Percentiles rank a stretch among this genome's conserved stretches.
Conservation (phyloP, 306 rosid species). For the Sicyos baderoa region DNA sequence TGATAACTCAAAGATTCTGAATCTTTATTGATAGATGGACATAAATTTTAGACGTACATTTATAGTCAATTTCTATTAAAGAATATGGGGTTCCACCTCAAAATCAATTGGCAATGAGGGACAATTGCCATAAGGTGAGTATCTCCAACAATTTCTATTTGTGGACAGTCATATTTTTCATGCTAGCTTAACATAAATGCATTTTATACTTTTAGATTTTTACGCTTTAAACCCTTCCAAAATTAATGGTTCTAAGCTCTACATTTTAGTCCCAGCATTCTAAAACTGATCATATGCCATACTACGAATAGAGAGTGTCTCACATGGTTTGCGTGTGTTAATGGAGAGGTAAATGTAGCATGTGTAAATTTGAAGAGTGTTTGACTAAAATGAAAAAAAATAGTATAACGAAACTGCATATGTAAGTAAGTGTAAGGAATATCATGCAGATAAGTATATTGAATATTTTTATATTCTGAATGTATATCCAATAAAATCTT, state of each 20-base stretch:
- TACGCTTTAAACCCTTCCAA: neutral
- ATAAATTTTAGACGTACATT: neutral
- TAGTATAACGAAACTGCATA: neutral
- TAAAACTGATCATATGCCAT: neutral
- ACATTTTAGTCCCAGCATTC: no score
- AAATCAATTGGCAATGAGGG: no score
- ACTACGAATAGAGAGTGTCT: neutral
- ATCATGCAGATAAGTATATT: neutral
- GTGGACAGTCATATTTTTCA: neutral
- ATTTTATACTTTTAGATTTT: neutral
- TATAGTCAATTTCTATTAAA: no score
- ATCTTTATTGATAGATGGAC: neutral
- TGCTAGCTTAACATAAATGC: neutral
- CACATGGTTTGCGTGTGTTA: neutral
- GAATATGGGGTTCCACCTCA: no score
- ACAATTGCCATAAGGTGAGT: no score
- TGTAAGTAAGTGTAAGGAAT: neutral
- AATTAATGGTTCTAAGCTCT: neutral
- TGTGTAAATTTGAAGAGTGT: neutral
- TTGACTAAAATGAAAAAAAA: neutral
- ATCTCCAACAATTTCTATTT: neutral
- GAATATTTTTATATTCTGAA: neutral
- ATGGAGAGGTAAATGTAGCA: neutral
- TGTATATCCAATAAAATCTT: neutral
- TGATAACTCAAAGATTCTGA: neutral